Evolutionary conservation across 2,329 filamentous ascomycete genomes (phyloP).

Genomic region (Calonectria honghensis): DNA sequence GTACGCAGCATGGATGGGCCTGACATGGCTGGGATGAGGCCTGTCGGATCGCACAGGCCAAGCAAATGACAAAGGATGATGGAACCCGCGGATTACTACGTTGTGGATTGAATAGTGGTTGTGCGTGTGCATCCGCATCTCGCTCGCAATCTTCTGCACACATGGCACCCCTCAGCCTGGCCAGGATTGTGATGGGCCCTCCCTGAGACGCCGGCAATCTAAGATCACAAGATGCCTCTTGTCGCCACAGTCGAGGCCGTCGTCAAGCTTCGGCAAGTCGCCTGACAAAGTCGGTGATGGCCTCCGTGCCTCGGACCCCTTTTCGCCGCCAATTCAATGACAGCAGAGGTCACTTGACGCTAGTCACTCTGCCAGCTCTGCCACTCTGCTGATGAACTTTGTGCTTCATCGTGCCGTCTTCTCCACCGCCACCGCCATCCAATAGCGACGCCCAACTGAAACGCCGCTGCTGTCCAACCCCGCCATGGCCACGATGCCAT

Average conservation of each 20-base stretch:
- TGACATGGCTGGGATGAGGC: constrained; percentile 26
- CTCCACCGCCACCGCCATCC: constrained; percentile 31
- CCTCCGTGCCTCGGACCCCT: constrained; percentile 24
- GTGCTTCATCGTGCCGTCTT: constrained; percentile 26
- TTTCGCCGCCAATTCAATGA: constrained; percentile 20
- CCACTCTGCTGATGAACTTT: constrained; percentile 26
- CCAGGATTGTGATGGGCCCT: neutral
- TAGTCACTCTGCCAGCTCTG: constrained; percentile 32
- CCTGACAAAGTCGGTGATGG: constrained; percentile 15
- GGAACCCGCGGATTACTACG: constrained; percentile 10
- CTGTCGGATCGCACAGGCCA: constrained; percentile 24
- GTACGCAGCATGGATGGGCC: constrained; percentile 13
- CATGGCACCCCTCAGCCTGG: constrained; percentile 10
- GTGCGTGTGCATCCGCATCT: constrained; percentile 29
- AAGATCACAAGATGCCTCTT: constrained; percentile 25
- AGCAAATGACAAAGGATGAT: constrained; percentile 2
- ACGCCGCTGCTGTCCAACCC: constrained; percentile 31
- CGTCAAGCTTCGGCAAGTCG: constrained; percentile 8
- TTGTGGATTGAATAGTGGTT: constrained; percentile 12
- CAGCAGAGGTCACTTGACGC: constrained; percentile 35
- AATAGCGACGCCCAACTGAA: constrained; percentile 17
- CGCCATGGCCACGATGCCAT: constrained; percentile 37
- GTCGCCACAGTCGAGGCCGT: constrained; percentile 1
- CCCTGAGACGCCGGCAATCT: constrained; percentile 1
- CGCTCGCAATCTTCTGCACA: constrained; percentile 25